Conservation (phyloP, 169 alveolate genomes). For the Amoebophrya sp. region DNA sequence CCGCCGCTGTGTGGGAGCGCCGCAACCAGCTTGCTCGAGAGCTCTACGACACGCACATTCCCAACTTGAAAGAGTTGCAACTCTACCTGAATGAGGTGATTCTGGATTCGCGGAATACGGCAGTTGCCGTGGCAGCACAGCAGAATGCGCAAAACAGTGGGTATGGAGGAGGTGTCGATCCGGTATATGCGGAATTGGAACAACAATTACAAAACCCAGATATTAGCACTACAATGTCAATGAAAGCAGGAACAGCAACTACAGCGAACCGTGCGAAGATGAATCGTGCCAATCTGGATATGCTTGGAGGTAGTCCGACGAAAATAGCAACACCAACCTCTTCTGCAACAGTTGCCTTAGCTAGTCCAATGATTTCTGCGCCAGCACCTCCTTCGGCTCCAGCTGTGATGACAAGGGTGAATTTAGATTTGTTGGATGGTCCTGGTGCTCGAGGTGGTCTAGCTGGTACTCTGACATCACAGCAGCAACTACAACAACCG, state of each 20-base stretch:
- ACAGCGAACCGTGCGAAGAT: too few species aligned
- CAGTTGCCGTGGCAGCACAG: too few species aligned
- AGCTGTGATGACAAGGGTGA: too few species aligned
- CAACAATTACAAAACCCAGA: background rate
- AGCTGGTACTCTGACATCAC: background rate
- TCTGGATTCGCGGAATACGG: too few species aligned
- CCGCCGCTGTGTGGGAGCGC: background rate
- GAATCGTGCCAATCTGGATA: too few species aligned
- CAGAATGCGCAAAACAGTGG: background rate
- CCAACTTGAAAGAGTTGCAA: background rate
- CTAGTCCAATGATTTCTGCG: too few species aligned
- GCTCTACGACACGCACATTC: background rate
- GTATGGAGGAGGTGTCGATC: background rate
- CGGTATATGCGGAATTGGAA: background rate
- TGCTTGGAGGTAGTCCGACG: too few species aligned
- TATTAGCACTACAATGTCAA: too few species aligned
- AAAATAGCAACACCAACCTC: background rate
- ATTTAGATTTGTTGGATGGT: too few species aligned
- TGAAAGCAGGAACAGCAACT: too few species aligned
- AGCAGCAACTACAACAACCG: background rate
- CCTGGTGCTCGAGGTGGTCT: too few species aligned
- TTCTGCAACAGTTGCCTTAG: background rate
- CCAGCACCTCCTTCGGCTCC: too few species aligned
- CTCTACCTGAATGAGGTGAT: background rate
- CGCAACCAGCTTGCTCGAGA: background rate